Evolutionary conservation across 2,329 filamentous ascomycete species (phyloP).

Genomic region (Paecilomyces fulvus): DNA sequence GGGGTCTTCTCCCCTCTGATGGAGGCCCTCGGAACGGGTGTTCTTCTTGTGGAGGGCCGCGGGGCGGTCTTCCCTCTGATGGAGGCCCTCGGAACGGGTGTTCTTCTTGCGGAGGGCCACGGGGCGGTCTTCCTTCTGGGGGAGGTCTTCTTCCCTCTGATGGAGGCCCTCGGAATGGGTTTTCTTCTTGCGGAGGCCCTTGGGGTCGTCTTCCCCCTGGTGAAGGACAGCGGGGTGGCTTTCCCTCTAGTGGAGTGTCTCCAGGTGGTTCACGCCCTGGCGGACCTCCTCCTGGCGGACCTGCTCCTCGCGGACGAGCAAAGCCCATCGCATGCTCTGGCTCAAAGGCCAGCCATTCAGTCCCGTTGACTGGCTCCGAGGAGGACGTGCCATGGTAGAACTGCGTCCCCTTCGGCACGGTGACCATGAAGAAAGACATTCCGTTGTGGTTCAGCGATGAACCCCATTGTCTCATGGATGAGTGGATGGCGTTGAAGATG

Average conservation of each 20-base stretch:
- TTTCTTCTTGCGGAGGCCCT: background rate
- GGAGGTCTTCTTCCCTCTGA: too few relatives aligned
- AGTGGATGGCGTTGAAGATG: constrained; percentile 68
- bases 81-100: too few relatives aligned
- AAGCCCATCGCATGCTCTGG: constrained; percentile 64
- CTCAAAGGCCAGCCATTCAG: constrained; percentile 70
- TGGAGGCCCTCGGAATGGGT: too few relatives aligned
- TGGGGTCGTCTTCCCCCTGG: background rate
- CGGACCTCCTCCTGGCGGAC: too few relatives aligned
- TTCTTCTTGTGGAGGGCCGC: too few relatives aligned
- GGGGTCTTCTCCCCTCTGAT: too few relatives aligned
- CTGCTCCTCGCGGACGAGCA: constrained; percentile 37
- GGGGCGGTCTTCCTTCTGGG: too few relatives aligned
- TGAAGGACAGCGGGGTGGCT: background rate
- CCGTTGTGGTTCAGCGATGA: constrained; percentile 67
- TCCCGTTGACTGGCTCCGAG: constrained; percentile 41
- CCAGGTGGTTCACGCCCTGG: background rate
- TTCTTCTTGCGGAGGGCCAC: too few relatives aligned
- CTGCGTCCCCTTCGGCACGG: constrained; percentile 55
- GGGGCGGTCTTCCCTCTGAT: too few relatives aligned
- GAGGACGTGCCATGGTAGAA: constrained; percentile 57
- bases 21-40: too few relatives aligned
- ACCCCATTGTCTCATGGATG: constrained; percentile 66
- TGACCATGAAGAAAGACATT: constrained; percentile 60
- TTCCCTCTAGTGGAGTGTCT: background rate